Evolutionary conservation across 2,329 filamentous ascomycete species (phyloP).

Genomic region (Trichoderma sp.): DNA sequence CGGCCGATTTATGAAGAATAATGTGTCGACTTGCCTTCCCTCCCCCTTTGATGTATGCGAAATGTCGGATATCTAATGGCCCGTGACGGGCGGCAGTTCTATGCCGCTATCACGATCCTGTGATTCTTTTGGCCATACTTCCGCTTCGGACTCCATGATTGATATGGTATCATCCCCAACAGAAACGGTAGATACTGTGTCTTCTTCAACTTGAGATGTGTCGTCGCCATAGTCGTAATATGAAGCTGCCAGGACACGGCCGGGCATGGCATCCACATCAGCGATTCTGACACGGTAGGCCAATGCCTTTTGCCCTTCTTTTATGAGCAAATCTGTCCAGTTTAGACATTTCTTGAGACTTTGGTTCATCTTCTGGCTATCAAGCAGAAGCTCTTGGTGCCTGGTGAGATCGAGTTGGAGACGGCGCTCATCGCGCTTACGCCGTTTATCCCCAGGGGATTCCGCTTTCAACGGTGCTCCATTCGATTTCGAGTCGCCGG

Average conservation of each 20-base stretch:
- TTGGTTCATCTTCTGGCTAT: constrained; percentile 94
- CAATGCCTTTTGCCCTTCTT: constrained; percentile 81
- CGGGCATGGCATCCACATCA: constrained; percentile 67
- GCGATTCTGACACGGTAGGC: constrained; percentile 75
- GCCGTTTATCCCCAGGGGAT: constrained; percentile 48
- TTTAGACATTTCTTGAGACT: constrained; percentile 85
- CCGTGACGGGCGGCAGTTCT: constrained; percentile 44
- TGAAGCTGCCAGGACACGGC: constrained; percentile 66
- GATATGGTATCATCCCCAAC: constrained; percentile 26
- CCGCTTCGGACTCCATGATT: constrained; percentile 23
- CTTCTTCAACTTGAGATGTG: constrained; percentile 23
- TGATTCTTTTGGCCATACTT: constrained; percentile 38
- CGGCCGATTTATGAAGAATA: background rate
- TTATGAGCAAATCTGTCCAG: constrained; percentile 88
- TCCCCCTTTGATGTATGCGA: background rate
- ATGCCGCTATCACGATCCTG: constrained; percentile 54
- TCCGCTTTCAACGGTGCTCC: constrained; percentile 30
- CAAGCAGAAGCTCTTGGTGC: constrained; percentile 82
- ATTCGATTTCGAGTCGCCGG: constrained; percentile 17
- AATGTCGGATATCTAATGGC: constrained; percentile 28
- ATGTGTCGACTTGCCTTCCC: background rate
- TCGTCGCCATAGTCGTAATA: constrained; percentile 57
- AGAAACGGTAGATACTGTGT: constrained; percentile 26
- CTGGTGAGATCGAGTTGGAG: constrained; percentile 82
- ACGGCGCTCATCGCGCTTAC: constrained; percentile 75